Evolutionary conservation across 225 moss, liverwort and hornwort genomes (phyloP).

Genomic region (Physcomitrellopsis africana): DNA sequence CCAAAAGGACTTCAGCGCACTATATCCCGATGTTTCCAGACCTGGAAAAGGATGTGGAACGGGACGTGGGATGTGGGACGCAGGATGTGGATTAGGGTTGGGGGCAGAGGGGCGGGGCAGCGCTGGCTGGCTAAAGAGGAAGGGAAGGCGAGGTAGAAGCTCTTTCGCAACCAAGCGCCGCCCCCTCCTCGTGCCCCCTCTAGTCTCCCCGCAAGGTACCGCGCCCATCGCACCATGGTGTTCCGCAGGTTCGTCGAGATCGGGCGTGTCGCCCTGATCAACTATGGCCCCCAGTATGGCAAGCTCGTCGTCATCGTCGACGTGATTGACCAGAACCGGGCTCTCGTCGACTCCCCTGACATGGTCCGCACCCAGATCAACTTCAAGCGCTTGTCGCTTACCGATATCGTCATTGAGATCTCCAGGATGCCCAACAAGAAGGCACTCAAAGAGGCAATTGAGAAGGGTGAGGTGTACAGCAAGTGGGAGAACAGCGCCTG

Average conservation of each 20-base stretch:
- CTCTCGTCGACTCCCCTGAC: slow-evolving; percentile 58
- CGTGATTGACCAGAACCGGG: slow-evolving; percentile 71
- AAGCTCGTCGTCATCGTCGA: slow-evolving; percentile 74
- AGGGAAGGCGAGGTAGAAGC: neutral
- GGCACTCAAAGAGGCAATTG: slow-evolving; percentile 57
- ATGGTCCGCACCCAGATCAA: slow-evolving; percentile 71
- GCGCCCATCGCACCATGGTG: slow-evolving; percentile 23
- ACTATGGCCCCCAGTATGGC: slow-evolving; percentile 69
- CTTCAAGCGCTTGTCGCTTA: slow-evolving; percentile 72
- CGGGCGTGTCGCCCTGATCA: slow-evolving; percentile 69
- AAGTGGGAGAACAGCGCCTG: slow-evolving; percentile 68
- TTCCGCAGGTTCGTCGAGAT: slow-evolving; percentile 75
- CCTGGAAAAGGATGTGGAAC: no score
- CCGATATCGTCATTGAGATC: slow-evolving; percentile 64
- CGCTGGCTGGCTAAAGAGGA: no score
- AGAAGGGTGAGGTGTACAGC: slow-evolving; percentile 47
- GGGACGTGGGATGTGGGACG: no score
- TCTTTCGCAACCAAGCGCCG: slow-evolving; percentile 28
- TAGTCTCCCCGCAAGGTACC: slow-evolving; percentile 34
- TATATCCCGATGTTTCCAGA: no score
- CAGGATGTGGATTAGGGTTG: no score
- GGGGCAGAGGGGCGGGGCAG: no score
- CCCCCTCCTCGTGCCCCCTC: neutral
- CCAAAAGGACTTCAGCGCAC: no score
- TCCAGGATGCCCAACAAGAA: slow-evolving; percentile 62